A percentile compares a stretch with the other conserved stretches of the same genome.
phyloP scores from a whole-genome alignment of 352 stramenopile genomes.

The Globisporangium nodosum region DNA sequence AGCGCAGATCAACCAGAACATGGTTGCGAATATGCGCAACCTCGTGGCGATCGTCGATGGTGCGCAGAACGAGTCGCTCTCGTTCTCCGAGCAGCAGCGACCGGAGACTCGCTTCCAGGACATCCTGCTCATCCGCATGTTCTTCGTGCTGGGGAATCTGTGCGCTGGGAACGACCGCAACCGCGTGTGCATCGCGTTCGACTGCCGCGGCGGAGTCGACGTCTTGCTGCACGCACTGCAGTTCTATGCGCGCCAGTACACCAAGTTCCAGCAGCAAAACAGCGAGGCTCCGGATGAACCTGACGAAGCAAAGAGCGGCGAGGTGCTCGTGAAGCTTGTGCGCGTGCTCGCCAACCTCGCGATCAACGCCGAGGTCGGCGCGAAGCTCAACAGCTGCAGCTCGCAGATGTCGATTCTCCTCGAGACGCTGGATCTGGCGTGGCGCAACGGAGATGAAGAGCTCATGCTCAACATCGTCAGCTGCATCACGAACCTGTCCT shows the following conservation, averaged over 20 bases:
- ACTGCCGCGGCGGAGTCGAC: conserved; percentile 20
- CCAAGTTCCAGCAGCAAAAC: neutral
- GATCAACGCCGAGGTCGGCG: conserved; percentile 68
- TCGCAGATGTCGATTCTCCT: conserved; percentile 32
- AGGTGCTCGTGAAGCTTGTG: conserved; percentile 82
- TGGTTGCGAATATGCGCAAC: conserved; percentile 26
- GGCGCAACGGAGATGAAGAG: conserved; percentile 51
- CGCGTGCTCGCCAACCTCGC: conserved; percentile 76
- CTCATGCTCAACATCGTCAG: conserved; percentile 87
- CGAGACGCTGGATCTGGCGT: conserved; percentile 33
- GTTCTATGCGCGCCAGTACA: conserved; percentile 42
- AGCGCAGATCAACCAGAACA: conserved; percentile 56
- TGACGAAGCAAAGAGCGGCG: conserved; percentile 20
- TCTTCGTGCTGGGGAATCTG: conserved; percentile 85
- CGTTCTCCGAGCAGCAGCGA: conserved; percentile 27
- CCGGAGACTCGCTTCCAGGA: conserved; percentile 39
- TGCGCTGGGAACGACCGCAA: conserved; percentile 83
- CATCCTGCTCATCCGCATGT: conserved; percentile 61
- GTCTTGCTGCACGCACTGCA: conserved; percentile 38
- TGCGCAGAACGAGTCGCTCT: conserved; percentile 29
- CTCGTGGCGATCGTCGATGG: conserved; percentile 46
- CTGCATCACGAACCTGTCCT: conserved; percentile 87
- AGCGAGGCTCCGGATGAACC: conserved; percentile 7
- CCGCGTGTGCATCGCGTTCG: conserved; percentile 32
- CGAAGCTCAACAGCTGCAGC: conserved; percentile 25